A percentile compares a stretch with the other conserved stretches of the same genome.
Conservation (phyloP, 225 moss, liverwort and hornwort genomes). For the Sphagnum contortum region DNA sequence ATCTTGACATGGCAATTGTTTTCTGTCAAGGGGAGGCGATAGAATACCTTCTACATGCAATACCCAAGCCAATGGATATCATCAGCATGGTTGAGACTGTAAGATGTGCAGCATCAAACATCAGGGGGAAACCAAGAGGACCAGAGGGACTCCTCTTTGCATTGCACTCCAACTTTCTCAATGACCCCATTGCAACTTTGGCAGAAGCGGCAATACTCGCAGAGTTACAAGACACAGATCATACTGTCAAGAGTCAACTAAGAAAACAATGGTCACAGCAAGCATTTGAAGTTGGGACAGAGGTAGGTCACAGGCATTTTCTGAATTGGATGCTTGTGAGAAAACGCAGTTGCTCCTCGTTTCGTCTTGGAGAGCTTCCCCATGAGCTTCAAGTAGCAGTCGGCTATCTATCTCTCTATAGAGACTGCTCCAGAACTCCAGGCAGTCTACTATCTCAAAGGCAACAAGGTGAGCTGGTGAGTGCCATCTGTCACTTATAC, state of each 20-base stretch:
- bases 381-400: conserved; percentile 47
- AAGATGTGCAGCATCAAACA: conserved; percentile 44
- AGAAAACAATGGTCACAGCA: conserved; percentile 41
- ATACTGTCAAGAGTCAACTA: conserved; percentile 31
- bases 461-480: conserved; percentile 38
- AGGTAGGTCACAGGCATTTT: conserved; percentile 36
- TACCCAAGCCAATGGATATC: conserved; percentile 43
- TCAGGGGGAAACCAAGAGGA: conserved; percentile 40
- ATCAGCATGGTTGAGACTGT: conserved; percentile 38
- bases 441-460: conserved; percentile 41
- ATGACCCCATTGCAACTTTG: conserved; percentile 28
- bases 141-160: conserved; percentile 45
- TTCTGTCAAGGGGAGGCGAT: conserved; percentile 56
- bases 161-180: conserved; percentile 40
- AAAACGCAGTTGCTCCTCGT: conserved; percentile 33
- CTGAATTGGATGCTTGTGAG: conserved; percentile 51
- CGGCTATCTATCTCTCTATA: conserved; percentile 40
- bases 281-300: conserved; percentile 39
- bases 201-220: conserved; percentile 36
- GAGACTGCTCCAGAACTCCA: conserved; percentile 20
- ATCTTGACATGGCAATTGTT: conserved; percentile 48
- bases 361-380: conserved; percentile 27
- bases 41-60: conserved; percentile 29
- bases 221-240: conserved; percentile 33
- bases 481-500: conserved; percentile 24